Conservation (phyloP, 768 basidiomycete species). For the Suillus hirtellus region DNA sequence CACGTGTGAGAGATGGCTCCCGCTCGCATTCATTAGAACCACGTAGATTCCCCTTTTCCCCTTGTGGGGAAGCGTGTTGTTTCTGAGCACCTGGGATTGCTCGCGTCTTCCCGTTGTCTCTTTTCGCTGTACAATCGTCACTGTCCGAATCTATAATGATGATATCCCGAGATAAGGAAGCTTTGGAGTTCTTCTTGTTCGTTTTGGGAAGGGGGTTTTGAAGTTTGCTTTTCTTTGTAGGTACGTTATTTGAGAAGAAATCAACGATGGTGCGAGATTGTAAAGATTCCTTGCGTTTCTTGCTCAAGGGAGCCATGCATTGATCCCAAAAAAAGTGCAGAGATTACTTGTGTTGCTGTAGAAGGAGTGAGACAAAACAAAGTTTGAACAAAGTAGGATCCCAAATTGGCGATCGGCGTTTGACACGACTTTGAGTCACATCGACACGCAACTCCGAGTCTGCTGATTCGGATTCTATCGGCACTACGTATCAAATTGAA, state of each 20-base stretch:
- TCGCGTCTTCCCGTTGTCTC: slow-evolving; percentile 1
- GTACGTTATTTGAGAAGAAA: slow-evolving; percentile 41
- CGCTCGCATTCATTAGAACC: not conserved
- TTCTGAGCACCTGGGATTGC: not conserved
- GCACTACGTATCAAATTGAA: too few species aligned
- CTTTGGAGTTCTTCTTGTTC: slow-evolving; percentile 11
- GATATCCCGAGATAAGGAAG: slow-evolving; percentile 37
- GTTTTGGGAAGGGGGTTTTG: slow-evolving; percentile 9
- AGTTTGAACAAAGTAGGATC: not conserved
- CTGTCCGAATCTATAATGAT: slow-evolving; percentile 68
- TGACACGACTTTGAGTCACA: too few species aligned
- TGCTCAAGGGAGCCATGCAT: slow-evolving; percentile 40
- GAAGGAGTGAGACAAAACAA: not conserved
- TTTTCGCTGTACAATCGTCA: slow-evolving; percentile 33
- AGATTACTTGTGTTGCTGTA: not conserved
- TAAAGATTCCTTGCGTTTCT: slow-evolving; percentile 33
- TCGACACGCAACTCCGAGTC: too few species aligned
- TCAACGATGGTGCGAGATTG: slow-evolving; percentile 44
- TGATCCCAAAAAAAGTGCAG: too few species aligned
- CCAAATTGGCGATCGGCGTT: too few species aligned
- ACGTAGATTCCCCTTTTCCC: not conserved
- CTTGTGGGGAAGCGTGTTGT: not conserved
- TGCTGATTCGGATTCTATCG: too few species aligned
- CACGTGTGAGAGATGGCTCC: not conserved
- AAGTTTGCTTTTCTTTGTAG: slow-evolving; percentile 23